These are phyloP conservation scores for Cutaneotrichosporon sp. DNA, from an alignment of 1,284 basidiomycete species.

Conservation along the genomic window DNA sequence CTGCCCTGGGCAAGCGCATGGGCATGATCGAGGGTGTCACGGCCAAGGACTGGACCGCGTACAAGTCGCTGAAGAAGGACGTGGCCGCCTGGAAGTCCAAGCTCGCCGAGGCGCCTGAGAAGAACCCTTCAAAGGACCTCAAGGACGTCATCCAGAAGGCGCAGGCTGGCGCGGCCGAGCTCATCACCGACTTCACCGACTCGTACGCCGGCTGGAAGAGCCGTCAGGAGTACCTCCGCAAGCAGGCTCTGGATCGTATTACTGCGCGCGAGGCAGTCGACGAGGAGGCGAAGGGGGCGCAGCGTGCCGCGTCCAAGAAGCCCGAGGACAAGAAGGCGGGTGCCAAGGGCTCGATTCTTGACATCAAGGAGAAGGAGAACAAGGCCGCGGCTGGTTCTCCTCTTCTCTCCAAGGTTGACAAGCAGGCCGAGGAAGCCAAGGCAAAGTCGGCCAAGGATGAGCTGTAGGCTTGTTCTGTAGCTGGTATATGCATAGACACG, in stretches of 20 bases:
- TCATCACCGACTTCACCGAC: slow-evolving; percentile 41
- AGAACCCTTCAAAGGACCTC: slow-evolving; percentile 32
- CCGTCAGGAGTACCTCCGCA: slow-evolving; percentile 31
- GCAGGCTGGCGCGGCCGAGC: slow-evolving; percentile 22
- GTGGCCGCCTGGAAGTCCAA: slow-evolving; percentile 38
- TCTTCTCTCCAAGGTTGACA: slow-evolving; percentile 47
- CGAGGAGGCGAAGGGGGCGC: slow-evolving; percentile 1
- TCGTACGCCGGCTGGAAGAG: slow-evolving; percentile 38
- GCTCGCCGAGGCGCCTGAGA: slow-evolving; percentile 28
- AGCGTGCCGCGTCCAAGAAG: slow-evolving; percentile 2
- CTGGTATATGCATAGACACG: slow-evolving; percentile 3
- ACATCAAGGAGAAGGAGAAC: slow-evolving; percentile 12
- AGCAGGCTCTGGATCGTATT: slow-evolving; percentile 39
- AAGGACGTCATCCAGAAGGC: slow-evolving; percentile 27
- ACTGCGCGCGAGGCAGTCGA: slow-evolving; percentile 34
- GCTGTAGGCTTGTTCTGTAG: slow-evolving; percentile 6
- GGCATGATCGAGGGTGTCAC: slow-evolving; percentile 27
- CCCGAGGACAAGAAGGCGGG: slow-evolving; percentile 16
- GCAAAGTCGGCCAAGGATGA: slow-evolving; percentile 55
- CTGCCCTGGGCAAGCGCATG: slow-evolving; percentile 38
- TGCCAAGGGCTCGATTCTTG: slow-evolving; percentile 4
- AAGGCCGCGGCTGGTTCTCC: slow-evolving; percentile 10
- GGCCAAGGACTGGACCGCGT: slow-evolving; percentile 42
- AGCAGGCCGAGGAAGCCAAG: slow-evolving; percentile 43
- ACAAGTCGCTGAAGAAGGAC: slow-evolving; percentile 38